phyloP scores from a whole-genome alignment of 2,329 filamentous ascomycete species.

The Penicillium verrucosum region DNA sequence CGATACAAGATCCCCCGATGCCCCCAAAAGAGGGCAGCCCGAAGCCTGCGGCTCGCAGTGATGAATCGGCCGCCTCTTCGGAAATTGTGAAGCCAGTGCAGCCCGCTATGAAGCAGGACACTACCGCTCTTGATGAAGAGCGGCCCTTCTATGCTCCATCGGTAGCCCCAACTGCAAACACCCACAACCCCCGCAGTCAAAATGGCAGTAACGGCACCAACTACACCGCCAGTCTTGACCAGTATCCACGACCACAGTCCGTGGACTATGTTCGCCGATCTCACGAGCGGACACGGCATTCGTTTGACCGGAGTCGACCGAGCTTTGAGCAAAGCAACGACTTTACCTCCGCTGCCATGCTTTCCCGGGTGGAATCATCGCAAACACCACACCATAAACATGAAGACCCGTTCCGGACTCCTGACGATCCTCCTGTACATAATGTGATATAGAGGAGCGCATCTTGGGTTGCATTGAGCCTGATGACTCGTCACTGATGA shows the following conservation, averaged over 20 bases:
- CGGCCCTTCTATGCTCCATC: constrained; percentile 93
- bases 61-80: constrained; percentile 39
- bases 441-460: constrained; percentile 28
- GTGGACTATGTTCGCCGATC: constrained; percentile 62
- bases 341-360: constrained; percentile 83
- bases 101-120: constrained; percentile 56
- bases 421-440: constrained; percentile 33
- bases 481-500: constrained; percentile 28
- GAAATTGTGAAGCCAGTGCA: constrained; percentile 50
- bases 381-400: constrained; percentile 32
- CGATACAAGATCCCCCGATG: constrained; percentile 46
- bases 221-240: constrained; percentile 61
- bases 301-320: constrained; percentile 78
- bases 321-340: constrained; percentile 87
- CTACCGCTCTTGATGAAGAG: constrained; percentile 77
- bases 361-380: constrained; percentile 78
- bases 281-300: constrained; percentile 81
- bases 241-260: constrained; percentile 56
- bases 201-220: constrained; percentile 94
- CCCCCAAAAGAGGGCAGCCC: constrained; percentile 43
- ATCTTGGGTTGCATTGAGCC: constrained; percentile 26
- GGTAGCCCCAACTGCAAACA: constrained; percentile 70
- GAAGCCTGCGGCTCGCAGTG: constrained; percentile 40
- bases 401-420: constrained; percentile 34
- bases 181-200: constrained; percentile 77